phyloP scores from a whole-genome alignment of 352 stramenopile species.

The Phytophthora pseudosyringae region DNA sequence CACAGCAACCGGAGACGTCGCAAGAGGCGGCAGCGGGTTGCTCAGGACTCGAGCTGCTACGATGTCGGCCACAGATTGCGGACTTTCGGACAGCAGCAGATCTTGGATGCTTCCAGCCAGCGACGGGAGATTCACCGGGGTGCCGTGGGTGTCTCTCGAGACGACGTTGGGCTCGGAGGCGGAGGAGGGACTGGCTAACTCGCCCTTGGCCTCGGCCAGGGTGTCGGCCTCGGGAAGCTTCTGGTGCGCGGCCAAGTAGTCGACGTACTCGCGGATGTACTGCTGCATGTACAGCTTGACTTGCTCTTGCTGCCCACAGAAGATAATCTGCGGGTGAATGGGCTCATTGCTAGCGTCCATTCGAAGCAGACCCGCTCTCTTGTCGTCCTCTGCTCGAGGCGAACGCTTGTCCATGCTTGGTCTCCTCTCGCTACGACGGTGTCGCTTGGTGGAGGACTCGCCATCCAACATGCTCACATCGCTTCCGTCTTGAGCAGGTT shows the following conservation, averaged over 20 bases:
- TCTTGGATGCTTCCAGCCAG: conserved; percentile 69
- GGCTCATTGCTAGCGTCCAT: conserved; percentile 50
- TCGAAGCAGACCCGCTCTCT: conserved; percentile 39
- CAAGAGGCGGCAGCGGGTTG: conserved; percentile 11
- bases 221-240: conserved; percentile 8
- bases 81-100: conserved; percentile 69
- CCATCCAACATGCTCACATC: conserved; percentile 41
- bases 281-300: conserved; percentile 64
- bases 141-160: conserved; percentile 51
- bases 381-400: conserved; percentile 2
- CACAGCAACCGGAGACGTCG: conserved; percentile 19
- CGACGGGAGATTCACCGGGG: conserved; percentile 59
- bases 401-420: conserved; percentile 4
- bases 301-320: conserved; percentile 55
- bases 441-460: conserved; percentile 39
- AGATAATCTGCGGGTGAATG: conserved; percentile 56
- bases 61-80: conserved; percentile 70
- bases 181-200: neutral
- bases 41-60: conserved; percentile 33
- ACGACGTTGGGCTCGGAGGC: conserved; percentile 22
- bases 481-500: conserved; percentile 37
- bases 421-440: neutral
- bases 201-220: neutral
- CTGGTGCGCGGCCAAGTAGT: conserved; percentile 48
- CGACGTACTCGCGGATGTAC: conserved; percentile 68